Evolutionary conservation across 169 alveolate species (phyloP), one percentile per base, ranked within the genome.

Genomic region (Plasmodium berghei): DNA sequence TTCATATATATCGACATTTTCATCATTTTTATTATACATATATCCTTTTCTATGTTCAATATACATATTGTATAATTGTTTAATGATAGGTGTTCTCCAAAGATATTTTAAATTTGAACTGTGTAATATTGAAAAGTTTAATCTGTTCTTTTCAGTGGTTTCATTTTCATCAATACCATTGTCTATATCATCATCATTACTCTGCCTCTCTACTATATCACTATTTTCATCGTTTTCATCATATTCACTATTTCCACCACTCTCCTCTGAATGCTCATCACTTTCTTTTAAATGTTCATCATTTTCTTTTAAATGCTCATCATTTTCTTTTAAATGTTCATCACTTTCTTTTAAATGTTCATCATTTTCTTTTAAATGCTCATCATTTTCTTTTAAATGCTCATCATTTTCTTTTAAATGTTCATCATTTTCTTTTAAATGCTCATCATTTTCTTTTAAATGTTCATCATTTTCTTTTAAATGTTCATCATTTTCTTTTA

Each of bases 41-140:
- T 9, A 24, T 14, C 69, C 72, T n/a, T 40, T 54, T 40, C 52
- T 66, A 52, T 67, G 18, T 34, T 80, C 61, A 59, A n/a, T 34
- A 26, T 59, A 80, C 56, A 16, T 55, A 34, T 80, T 67, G 56
- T 67, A 67, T 52, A 80, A 49, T 12, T 71, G 9, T 20, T 80
- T 64, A 55, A 80, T 66, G 14, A 80, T 24, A 18, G 90, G 90
- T 45, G 58, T 54, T 58, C 72, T 59, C 83, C 67, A 80, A 5
- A 80, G 62, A 42, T 80, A 54, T 48, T 66, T 77, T 56, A 77
- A 10, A 64, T n/a, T 77, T 49, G 70, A 49, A 45, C 67, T 63
- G 0, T 34, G 67, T 58, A 63, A 63, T 46, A 63, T 26, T 6
- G 77, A 73, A 3, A 73, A 63, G 4, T 16, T 28, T 8, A 49